Conservation (phyloP, 768 basidiomycete species). For the Agrocybe chaxingu region DNA sequence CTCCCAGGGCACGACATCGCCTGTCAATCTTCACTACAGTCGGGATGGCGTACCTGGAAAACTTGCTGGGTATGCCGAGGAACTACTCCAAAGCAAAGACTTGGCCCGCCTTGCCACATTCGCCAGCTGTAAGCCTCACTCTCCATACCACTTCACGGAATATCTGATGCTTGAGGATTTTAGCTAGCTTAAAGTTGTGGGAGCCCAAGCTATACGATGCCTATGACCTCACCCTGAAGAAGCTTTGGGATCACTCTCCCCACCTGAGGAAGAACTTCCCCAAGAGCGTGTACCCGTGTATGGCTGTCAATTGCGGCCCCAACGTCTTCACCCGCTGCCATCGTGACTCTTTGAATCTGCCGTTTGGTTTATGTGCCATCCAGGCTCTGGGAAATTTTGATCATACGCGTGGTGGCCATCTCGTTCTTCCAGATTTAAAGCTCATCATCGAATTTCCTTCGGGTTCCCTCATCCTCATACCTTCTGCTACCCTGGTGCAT, state of each 20-base stretch:
- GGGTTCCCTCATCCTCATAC: not conserved
- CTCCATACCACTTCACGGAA: no score
- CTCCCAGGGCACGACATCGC: no score
- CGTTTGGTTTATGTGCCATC: constrained; percentile 8
- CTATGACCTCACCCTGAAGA: not conserved
- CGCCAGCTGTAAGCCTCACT: no score
- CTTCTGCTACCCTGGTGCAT: constrained; percentile 4
- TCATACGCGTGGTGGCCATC: not conserved
- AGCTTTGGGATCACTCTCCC: not conserved
- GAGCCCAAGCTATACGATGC: not conserved
- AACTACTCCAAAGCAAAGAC: no score
- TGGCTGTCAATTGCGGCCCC: constrained; percentile 5
- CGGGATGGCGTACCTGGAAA: no score
- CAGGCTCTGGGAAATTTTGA: constrained; percentile 4
- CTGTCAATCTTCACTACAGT: no score
- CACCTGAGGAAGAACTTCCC: not conserved
- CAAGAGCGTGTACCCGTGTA: not conserved
- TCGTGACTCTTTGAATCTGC: constrained; percentile 2
- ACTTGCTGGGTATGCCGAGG: no score
- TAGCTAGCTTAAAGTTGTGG: constrained; percentile 2
- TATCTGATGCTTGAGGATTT: not conserved
- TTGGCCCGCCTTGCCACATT: no score
- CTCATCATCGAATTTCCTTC: constrained; percentile 5
- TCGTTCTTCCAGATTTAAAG: constrained; percentile 1
- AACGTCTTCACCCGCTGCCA: constrained; percentile 1